Evolutionary conservation across 805 yeast genomes (phyloP).

Genomic region (Ogataea pignaliae): DNA sequence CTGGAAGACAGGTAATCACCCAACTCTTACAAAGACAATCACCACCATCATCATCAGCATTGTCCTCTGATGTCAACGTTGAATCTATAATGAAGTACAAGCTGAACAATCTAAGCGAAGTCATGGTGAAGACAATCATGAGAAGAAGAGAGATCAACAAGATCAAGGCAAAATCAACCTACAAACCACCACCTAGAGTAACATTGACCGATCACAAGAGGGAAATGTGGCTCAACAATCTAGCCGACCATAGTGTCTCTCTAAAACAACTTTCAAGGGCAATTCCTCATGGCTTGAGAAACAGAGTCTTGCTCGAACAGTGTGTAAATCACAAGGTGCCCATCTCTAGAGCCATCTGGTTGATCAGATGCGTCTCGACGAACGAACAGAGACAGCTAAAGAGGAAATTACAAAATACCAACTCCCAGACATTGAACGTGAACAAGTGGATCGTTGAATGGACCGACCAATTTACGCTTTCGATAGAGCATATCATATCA

Average conservation of each 20-base stretch:
- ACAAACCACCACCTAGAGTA: constrained; percentile 83
- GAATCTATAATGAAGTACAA: constrained; percentile 13
- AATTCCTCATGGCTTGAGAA: constrained; percentile 86
- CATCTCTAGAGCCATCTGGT: constrained; percentile 81
- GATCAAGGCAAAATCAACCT: constrained; percentile 47
- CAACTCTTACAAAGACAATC: constrained; percentile 29
- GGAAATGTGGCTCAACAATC: constrained; percentile 80
- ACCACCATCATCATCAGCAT: constrained; percentile 16
- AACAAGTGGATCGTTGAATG: constrained; percentile 76
- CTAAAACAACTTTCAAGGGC: constrained; percentile 66
- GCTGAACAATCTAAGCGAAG: constrained; percentile 41
- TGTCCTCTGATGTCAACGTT: too few relatives aligned
- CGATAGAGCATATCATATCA: constrained; percentile 45
- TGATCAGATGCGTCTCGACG: constrained; percentile 80
- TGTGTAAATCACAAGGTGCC: constrained; percentile 68
- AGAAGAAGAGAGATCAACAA: constrained; percentile 41
- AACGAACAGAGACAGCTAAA: constrained; percentile 64
- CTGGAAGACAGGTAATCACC: constrained; percentile 57
- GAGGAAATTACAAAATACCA: constrained; percentile 34
- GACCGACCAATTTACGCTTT: constrained; percentile 78
- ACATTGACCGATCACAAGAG: constrained; percentile 83
- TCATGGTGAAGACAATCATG: constrained; percentile 46
- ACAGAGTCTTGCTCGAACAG: constrained; percentile 67
- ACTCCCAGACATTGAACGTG: constrained; percentile 35
- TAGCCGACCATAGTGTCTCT: constrained; percentile 65